Percentiles rank a stretch among this genome's conserved stretches.
Conservation (phyloP, 306 rosid genomes). For the Quercus agrifolia region DNA sequence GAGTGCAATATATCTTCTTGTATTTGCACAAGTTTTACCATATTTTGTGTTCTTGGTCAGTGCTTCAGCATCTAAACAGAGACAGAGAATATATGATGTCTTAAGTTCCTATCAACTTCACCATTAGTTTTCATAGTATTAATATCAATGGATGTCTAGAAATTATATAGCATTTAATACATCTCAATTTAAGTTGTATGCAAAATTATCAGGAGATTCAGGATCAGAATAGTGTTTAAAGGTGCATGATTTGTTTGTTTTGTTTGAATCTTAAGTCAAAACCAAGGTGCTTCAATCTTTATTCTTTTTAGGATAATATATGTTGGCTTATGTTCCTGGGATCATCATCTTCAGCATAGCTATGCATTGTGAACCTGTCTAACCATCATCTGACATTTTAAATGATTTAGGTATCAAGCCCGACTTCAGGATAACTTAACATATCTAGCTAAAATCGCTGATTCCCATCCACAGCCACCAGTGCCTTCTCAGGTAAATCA, state of each 20-base stretch:
- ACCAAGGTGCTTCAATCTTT: not conserved
- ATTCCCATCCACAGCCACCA: slow-evolving; percentile 26
- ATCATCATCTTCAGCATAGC: not conserved
- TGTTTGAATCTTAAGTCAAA: not conserved
- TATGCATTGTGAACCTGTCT: not conserved
- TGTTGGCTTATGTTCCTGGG: slow-evolving; percentile 4
- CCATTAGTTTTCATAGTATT: not conserved
- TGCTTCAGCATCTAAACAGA: not conserved
- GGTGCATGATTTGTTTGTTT: not conserved
- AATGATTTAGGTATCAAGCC: slow-evolving; percentile 36
- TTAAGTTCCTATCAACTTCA: not conserved
- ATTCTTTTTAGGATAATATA: not conserved
- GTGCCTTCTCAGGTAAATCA: slow-evolving; percentile 39
- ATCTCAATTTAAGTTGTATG: not conserved
- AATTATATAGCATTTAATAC: not conserved
- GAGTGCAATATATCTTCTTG: not conserved
- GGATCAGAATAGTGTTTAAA: not conserved
- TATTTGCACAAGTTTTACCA: not conserved
- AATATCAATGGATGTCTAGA: not conserved
- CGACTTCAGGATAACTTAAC: slow-evolving; percentile 60
- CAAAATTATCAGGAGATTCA: not conserved
- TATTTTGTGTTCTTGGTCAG: not conserved
- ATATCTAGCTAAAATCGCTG: slow-evolving; percentile 43
- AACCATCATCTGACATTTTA: not conserved
- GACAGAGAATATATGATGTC: not conserved